Base-by-base conservation (phyloP, 2,329 filamentous ascomycete genomes). In the Fusarium coffeatum region DNA sequence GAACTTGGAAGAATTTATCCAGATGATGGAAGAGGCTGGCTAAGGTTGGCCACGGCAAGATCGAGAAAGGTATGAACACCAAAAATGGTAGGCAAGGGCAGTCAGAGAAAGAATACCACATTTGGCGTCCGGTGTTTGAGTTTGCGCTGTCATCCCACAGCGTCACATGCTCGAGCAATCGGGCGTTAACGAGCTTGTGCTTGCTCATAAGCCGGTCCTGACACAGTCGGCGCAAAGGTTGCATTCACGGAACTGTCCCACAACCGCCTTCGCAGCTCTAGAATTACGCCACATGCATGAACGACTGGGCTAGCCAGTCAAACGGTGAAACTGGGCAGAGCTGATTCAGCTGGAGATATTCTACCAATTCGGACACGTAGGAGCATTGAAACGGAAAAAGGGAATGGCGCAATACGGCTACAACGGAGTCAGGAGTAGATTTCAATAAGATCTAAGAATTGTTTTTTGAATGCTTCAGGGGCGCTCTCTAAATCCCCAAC, bases 1-100 rank as follows among this genome's bases (percentile, higher is more conserved):
- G 10, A 89, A 88, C 69, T 84, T 88, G 71, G 89, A 92, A 61
- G 90, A 92, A 78, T 92, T 92, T 76, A 86, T 90, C 55, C 87
- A 88, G 74, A 88, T 90, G 81, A 87, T 87, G 84, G 80, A 82
- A 63, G 80, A 83, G 74, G 80, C 80, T 63, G 76, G 78, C 55
- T 80, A 78, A 74, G 37, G 25, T n/a, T 22, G 15, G 50, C 22
- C 42, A 27, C 25, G 60, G n/a, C 15, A 41, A 61, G 27, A 34
- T 41, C 45, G 27, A 45, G 27, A 30, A 56, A 32, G 51, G 41
- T 34, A 55, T 20, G 42, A 27, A 46, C 30, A 68, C n/a, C 41
- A 37, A 71, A 57, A 49, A 66, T 61, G 22, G 37, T 50, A 45
- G 50, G 51, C 41, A 41, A 55, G 53, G 48, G 60, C 27, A n/a